phyloP scores from a whole-genome alignment of 768 basidiomycete genomes.

The Rhizopogon vinicolor region DNA sequence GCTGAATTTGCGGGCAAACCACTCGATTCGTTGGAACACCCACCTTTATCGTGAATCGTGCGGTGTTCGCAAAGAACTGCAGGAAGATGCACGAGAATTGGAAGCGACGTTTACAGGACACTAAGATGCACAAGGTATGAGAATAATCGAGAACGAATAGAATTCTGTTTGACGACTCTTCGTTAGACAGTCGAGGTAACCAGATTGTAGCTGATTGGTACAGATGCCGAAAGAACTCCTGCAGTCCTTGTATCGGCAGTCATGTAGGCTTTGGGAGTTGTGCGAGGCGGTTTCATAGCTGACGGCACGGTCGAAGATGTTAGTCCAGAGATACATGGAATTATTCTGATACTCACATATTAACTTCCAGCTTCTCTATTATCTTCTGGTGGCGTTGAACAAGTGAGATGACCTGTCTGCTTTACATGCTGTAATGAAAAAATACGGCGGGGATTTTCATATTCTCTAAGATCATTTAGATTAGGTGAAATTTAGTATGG shows the following conservation, averaged over 20 bases:
- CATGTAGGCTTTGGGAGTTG: slow-evolving; percentile 75
- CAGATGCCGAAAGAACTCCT: slow-evolving; percentile 52
- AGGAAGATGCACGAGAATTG: slow-evolving; percentile 58
- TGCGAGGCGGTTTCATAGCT: slow-evolving; percentile 60
- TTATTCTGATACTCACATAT: slow-evolving; percentile 2
- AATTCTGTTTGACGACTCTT: slow-evolving; percentile 3
- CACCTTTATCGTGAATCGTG: slow-evolving; percentile 74
- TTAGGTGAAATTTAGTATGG: slow-evolving; percentile 63
- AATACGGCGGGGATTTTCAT: slow-evolving; percentile 52
- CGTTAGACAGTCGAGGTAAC: slow-evolving; percentile 70
- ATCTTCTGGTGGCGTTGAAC: slow-evolving; percentile 63
- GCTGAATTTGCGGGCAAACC: slow-evolving; percentile 53
- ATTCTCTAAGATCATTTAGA: slow-evolving; percentile 73
- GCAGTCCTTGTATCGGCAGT: slow-evolving; percentile 76
- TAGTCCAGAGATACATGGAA: slow-evolving; percentile 20
- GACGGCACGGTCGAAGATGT: slow-evolving; percentile 79
- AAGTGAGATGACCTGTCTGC: slow-evolving; percentile 67
- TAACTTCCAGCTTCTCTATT: slow-evolving; percentile 64
- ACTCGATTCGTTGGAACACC: slow-evolving; percentile 63
- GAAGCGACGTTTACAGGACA: slow-evolving; percentile 75
- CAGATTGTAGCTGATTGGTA: slow-evolving; percentile 52
- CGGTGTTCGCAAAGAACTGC: slow-evolving; percentile 68
- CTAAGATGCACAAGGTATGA: slow-evolving; percentile 74
- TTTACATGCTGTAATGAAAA: slow-evolving; percentile 50
- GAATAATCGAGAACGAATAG: not conserved